Base-by-base conservation (phyloP, 257 asterid species). In the Thymus quinquecostatus region DNA sequence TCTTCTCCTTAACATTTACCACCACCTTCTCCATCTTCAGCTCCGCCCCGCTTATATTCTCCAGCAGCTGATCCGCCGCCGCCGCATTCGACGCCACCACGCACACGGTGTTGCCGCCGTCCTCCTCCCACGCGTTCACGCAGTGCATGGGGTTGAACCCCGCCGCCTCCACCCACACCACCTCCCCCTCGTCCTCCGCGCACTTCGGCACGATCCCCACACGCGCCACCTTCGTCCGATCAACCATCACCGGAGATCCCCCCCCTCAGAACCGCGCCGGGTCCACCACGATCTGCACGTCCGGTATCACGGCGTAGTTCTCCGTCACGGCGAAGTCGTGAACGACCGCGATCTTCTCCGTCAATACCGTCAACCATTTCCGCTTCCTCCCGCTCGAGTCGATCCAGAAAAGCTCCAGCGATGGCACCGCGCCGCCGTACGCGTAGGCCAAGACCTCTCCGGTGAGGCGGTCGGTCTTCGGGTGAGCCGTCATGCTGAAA, bases 401-500 rank as follows among this genome's bases (percentile, higher is more conserved):
- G 79, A 89, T 63, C 14, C 81, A 61, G 68, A 87, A 89, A 29
- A 67, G 83, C 0, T 66, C 65, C 6, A 87, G 40, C 38, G 78
- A 89, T 0, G 96, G 96, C 11, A 72, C 77, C 2, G 55, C 49
- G 56, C 81, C 53, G 2, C 82, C 79, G 76, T 81, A 75, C 32
- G 88, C 71, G 70, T 81, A 89, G 0, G 92, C 92, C 38, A 87
- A 89, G 2, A 83, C 78, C 71, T 89, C 93, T 0, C 76, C 72
- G 5, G 87, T 82, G 0, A 78, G 81, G 0, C 71, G 47, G 12
- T 85, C 94, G 3, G 75, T 71, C 78, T 89, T 89, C 3, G 95
- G 95, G 60, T 89, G 96, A 5, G 95, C 95, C 0, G 95, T 89
- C 95, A 89, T 89, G 57, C 82, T 77, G 64, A 63, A 72, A n/a